These are phyloP conservation scores for Carpinus fangiana DNA, from an alignment of 306 rosid species.

Conservation along the genomic window DNA sequence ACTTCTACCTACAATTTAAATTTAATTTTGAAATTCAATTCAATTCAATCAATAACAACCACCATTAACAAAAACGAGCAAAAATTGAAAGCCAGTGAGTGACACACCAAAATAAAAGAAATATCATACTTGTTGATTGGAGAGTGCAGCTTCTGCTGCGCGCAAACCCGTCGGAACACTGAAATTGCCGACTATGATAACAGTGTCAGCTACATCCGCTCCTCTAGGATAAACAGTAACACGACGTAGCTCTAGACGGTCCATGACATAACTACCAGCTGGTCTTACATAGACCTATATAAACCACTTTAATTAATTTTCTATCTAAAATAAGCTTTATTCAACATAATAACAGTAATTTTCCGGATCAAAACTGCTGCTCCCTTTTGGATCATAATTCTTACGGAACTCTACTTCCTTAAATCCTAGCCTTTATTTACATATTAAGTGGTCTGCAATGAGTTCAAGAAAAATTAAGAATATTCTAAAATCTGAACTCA, in stretches of 20 bases:
- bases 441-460: too few relatives aligned
- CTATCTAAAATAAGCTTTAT: background rate
- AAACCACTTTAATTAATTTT: background rate
- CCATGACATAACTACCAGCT: slow-evolving; percentile 98
- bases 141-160: slow-evolving; percentile 65
- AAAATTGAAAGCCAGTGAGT: background rate
- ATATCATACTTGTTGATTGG: slow-evolving; percentile 61
- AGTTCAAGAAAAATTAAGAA: too few relatives aligned
- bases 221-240: slow-evolving; percentile 60
- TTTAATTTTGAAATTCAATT: slow-evolving; percentile 18
- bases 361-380: background rate
- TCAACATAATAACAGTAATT: background rate
- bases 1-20: slow-evolving; percentile 55
- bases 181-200: slow-evolving; percentile 72
- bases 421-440: too few relatives aligned
- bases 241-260: slow-evolving; percentile 84
- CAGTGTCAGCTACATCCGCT: slow-evolving; percentile 55
- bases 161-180: slow-evolving; percentile 74
- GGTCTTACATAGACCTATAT: slow-evolving; percentile 91
- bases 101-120: background rate
- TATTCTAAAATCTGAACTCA: too few relatives aligned
- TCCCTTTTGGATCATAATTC: background rate
- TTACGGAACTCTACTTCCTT: too few relatives aligned
- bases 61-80: background rate
- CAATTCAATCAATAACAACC: slow-evolving; percentile 15